Evolutionary conservation across 139 green algal species (phyloP), one percentile per base, ranked within the genome.

Genomic region (Chlamydomonas schloesseri): DNA sequence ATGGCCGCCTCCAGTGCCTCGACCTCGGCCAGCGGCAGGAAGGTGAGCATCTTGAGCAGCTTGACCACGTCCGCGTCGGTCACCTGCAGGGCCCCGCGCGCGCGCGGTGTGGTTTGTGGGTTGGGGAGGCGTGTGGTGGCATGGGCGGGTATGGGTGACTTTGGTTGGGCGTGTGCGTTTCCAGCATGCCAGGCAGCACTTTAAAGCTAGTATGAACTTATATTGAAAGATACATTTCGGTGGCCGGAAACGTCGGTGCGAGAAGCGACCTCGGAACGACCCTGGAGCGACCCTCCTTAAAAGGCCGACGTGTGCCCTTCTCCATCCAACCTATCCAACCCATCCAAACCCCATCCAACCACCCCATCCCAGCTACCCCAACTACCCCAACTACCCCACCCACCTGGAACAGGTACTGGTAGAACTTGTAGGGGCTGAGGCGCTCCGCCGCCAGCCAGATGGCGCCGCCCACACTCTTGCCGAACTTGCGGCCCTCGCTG

Each of bases 351-450:
- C 29, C 29, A 42, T 3, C 36, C 17, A 24, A 47, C 31, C 1
- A 10, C 1, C 36, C 26, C 18, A 70, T 60, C 33, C 26, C 34
- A 72, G 20, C n/a, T n/a, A n/a, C n/a, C n/a, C 62, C 18, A 36
- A 29, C 15, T 20, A 53, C 26, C 26, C 1, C 14, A n/a, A 33
- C 4, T 62, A n/a, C 95, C 34, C 14, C 13, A 34, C 50, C n/a
- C 68, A 77, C 80, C 80, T 91, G 88, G 68, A 98, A 97, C 0
- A 99, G 90, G 81, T 97, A 95, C 93, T 99, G 97, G 90, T 99
- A 99, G 87, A 99, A 99, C 87, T 99, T 96, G 93, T 99, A 99
- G 23, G 98, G 96, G 0, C 95, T 98, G 50, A 99, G 93, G 88
- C 95, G 96, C 34, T 97, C 94, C 10, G 94, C 80, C 26, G 90